Evolutionary conservation across 2,329 filamentous ascomycete species (phyloP).

Genomic region (Fusarium sp.): DNA sequence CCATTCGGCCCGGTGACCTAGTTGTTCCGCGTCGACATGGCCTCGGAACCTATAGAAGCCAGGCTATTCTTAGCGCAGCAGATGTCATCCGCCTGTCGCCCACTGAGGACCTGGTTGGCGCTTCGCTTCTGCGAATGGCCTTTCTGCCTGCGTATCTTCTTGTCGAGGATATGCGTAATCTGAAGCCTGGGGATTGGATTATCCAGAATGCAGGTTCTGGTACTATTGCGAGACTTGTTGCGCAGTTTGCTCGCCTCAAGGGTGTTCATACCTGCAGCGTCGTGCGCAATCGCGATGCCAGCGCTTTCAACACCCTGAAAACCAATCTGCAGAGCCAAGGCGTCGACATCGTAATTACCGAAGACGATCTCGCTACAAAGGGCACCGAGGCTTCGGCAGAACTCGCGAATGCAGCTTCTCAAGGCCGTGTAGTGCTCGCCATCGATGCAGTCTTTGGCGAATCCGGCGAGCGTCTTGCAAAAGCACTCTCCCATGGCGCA

Average conservation of each 20-base stretch:
- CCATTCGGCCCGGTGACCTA: slow-evolving; percentile 8
- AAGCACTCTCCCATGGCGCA: not conserved
- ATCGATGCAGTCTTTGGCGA: slow-evolving; percentile 19
- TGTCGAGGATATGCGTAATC: slow-evolving; percentile 8
- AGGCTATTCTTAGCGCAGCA: slow-evolving; percentile 1
- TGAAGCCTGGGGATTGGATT: slow-evolving; percentile 31
- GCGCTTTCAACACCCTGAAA: not conserved
- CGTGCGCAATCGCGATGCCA: slow-evolving; percentile 13
- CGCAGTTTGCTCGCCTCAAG: slow-evolving; percentile 24
- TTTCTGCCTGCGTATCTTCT: slow-evolving; percentile 30
- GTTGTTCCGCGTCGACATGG: slow-evolving; percentile 25
- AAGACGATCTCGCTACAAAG: not conserved
- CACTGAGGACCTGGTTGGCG: not conserved
- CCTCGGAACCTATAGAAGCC: slow-evolving; percentile 18
- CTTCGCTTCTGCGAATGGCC: slow-evolving; percentile 15
- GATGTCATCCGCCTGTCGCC: slow-evolving; percentile 13
- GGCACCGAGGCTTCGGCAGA: not conserved
- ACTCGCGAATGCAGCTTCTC: slow-evolving; percentile 7
- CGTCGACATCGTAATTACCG: slow-evolving; percentile 2
- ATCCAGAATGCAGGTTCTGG: slow-evolving; percentile 24
- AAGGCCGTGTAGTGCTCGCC: slow-evolving; percentile 4
- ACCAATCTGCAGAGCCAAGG: slow-evolving; percentile 4
- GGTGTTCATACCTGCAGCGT: slow-evolving; percentile 22
- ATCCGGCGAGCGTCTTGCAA: slow-evolving; percentile 5
- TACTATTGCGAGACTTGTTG: slow-evolving; percentile 16